Conservation (phyloP, 495 filamentous ascomycete genomes). For the Lasiosphaeris hirsuta region DNA sequence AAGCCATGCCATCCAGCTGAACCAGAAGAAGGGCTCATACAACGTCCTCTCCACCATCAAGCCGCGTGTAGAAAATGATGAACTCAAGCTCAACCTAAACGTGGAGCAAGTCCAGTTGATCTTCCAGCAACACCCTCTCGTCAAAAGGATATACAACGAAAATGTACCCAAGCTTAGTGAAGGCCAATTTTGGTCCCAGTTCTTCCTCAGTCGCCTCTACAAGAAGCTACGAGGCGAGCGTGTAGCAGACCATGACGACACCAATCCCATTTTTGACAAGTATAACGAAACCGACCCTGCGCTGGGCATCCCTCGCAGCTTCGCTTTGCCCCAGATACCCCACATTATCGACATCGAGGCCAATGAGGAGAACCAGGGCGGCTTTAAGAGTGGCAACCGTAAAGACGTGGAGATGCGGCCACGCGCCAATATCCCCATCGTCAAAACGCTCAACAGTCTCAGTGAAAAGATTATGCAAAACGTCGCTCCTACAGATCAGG, state of each 20-base stretch:
- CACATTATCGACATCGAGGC: slow-evolving; percentile 88
- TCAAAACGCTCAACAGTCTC: slow-evolving; percentile 78
- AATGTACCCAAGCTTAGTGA: slow-evolving; percentile 81
- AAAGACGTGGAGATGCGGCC: slow-evolving; percentile 88
- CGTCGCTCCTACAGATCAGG: slow-evolving; percentile 70
- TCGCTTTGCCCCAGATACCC: slow-evolving; percentile 63
- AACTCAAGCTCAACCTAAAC: slow-evolving; percentile 75
- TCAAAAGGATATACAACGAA: slow-evolving; percentile 88
- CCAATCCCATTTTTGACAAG: slow-evolving; percentile 75
- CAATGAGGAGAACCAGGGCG: slow-evolving; percentile 83
- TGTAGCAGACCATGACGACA: slow-evolving; percentile 66
- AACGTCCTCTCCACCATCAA: slow-evolving; percentile 92
- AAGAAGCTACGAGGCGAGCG: slow-evolving; percentile 91
- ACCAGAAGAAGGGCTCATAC: slow-evolving; percentile 80
- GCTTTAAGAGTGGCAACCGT: slow-evolving; percentile 67
- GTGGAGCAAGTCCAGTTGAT: slow-evolving; percentile 92
- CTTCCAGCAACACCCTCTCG: slow-evolving; percentile 86
- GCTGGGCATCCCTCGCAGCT: slow-evolving; percentile 42
- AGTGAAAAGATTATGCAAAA: slow-evolving; percentile 89
- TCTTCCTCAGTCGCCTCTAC: slow-evolving; percentile 83
- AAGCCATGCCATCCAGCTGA: slow-evolving; percentile 82
- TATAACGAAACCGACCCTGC: slow-evolving; percentile 73
- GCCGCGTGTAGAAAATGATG: slow-evolving; percentile 70
- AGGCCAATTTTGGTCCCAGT: slow-evolving; percentile 82
- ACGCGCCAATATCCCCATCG: slow-evolving; percentile 54